Conservation (phyloP, 2,329 filamentous ascomycete species). For the Clonostachys rhizophaga region DNA sequence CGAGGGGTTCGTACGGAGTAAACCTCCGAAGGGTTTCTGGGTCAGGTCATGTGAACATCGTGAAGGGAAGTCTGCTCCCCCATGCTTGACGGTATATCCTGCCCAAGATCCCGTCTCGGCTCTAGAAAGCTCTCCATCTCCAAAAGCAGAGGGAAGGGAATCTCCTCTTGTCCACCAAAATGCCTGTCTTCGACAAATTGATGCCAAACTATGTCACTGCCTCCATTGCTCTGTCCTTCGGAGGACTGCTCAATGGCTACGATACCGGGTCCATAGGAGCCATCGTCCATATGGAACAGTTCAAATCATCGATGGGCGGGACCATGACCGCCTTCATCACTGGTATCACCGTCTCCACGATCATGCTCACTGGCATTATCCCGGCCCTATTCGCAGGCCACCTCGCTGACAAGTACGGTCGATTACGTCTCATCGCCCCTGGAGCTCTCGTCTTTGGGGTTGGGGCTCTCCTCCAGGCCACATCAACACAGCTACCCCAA, state of each 20-base stretch:
- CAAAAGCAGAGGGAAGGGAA: too few species aligned
- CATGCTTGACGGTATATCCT: too few species aligned
- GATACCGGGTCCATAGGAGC: slow-evolving; percentile 28
- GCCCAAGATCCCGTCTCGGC: too few species aligned
- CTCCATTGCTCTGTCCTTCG: slow-evolving; percentile 19
- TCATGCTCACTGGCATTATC: slow-evolving; percentile 52
- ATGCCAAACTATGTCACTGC: slow-evolving; percentile 23
- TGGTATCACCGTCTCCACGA: slow-evolving; percentile 54
- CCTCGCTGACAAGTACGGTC: slow-evolving; percentile 45
- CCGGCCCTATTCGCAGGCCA: slow-evolving; percentile 54
- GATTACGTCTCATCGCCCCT: slow-evolving; percentile 21
- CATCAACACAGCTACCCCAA: slow-evolving; percentile 38
- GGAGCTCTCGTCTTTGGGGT: slow-evolving; percentile 46
- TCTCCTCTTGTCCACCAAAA: neutral
- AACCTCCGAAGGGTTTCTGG: too few species aligned
- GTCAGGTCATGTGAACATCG: too few species aligned
- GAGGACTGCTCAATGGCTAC: slow-evolving; percentile 26
- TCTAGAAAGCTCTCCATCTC: too few species aligned
- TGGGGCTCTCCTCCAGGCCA: slow-evolving; percentile 47
- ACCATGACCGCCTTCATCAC: slow-evolving; percentile 43
- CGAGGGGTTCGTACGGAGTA: too few species aligned
- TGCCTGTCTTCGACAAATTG: slow-evolving; percentile 3
- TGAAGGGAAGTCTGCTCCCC: too few species aligned
- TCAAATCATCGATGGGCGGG: slow-evolving; percentile 28
- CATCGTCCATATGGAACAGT: slow-evolving; percentile 23